Base-by-base conservation (phyloP, 768 basidiomycete genomes). In the Suillus clintonianus region DNA sequence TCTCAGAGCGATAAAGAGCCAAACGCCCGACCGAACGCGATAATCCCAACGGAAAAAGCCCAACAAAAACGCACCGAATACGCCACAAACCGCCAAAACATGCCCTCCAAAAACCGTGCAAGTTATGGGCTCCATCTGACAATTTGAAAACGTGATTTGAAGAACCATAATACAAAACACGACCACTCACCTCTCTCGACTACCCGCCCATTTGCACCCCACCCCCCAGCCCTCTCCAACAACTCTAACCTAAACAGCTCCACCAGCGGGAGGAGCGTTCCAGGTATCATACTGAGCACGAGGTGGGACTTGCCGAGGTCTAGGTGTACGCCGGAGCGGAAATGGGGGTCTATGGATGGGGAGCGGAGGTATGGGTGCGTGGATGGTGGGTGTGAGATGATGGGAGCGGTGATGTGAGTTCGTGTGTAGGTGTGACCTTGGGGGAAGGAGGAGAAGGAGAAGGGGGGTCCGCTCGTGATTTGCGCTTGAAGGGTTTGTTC, bases 271-370 rank as follows among this genome's bases (percentile, higher is more conserved):
- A 91, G 81, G 6, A 98, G 84, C 65, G 88, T 88, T 3, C 88
- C 83, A 0, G 97, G 97, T 74, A 99, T 88, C 54, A 99, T 77
- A 42, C 86, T 88, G 9, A 99, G 80, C 67, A 95, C 86, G 69
- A 99, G 84, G 69, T 92, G 87, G 43, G 84, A 88, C 79, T 94
- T 78, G n/a, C 97, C 97, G 1, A 89, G 86, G 9, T 97, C 97
- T 2, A 98, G 85, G 69, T 91, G 88, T 32, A 98, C 95, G 55
- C 97, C 97, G 0, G 91, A 90, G 47, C 95, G 88, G 81, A 99
- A 95, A 76, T 99, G 90, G 3, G 77, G 72, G 74, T 99, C 97
- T 62, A 97, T n/a, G n/a, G n/a, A n/a, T n/a, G n/a, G n/a, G n/a
- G n/a, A n/a, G n/a, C 87, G 85, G 0, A 84, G 79, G 4, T 57